Evolutionary conservation across 2,329 filamentous ascomycete genomes (phyloP), one percentile per base, ranked within the genome.

Genomic region (Clarireedia sp.): DNA sequence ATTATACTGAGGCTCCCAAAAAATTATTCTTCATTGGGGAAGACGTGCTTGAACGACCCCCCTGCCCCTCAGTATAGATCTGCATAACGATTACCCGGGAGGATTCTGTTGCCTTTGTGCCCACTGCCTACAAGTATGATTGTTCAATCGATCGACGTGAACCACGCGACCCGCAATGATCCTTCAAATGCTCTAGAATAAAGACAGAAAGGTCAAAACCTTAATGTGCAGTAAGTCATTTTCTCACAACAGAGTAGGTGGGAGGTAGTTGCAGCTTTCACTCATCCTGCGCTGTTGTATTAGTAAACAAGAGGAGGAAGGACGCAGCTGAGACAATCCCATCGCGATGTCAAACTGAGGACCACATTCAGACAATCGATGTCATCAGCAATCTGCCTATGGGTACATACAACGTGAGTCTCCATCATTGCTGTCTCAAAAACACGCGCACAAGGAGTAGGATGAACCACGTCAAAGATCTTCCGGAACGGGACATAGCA

Each of bases 401-500:
- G 29, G 29, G 9, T 33, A 33, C 29, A 9, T 9, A 33, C 29
- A 10, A 12, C 12, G 12, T 9, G 29, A 33, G 10, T 33, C 24
- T 26, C 24, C 3, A 12, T 33, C 29, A 33, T 33, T 33, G 29
- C 29, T 41, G 38, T 41, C 38, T 41, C 38, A 41, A 41, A 41
- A 41, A 41, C 16, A 17, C 19, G 38, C 16, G 19, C n/a, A n/a
- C 19, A 17, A n/a, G 38, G 16, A 41, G 38, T 17, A 17, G 19
- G 9, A 8, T n/a, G 38, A 41, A 41, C 38, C 38, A 41, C n/a
- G 38, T 19, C n/a, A 41, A 41, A 50, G 45, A 54, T 54, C 52
- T 54, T 54, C 52, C 52, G 52, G 51, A 24, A 41, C 44, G 36
- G 21, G 47, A 21, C 26, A 19, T 29, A 16, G 23, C 33, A 54